Evolutionary conservation across 2,329 filamentous ascomycete genomes (phyloP), one percentile per base, ranked within the genome.

Genomic region (Berkeleyomyces basicola): DNA sequence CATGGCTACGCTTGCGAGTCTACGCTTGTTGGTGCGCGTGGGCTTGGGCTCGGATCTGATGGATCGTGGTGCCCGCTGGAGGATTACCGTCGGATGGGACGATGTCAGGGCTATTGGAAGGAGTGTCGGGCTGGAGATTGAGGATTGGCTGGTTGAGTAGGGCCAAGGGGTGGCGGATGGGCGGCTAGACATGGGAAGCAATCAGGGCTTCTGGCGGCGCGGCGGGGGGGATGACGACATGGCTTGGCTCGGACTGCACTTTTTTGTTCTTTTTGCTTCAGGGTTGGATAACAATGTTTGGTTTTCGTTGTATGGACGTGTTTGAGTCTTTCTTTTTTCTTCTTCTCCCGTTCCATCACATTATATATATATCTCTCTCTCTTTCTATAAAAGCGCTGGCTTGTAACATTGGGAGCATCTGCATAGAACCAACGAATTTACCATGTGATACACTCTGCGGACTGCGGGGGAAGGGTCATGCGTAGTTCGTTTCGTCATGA

Each of bases 31-130:
- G 42, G 78, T 87, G 42, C 80, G 83, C 49, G 84, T 88, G 2
- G 84, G 83, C 14, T 79, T 78, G 14, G 73, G 76, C 36, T 75
- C 77, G 7, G 87, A 91, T 72, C 74, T 79, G 36, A 76, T 90
- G 68, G 88, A 92, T 70, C 76, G 82, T 0, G 82, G 82, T 0
- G 83, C 82, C 4, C 85, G 86, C 72, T 93, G 87, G 86, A 82
- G 86, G 69, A 85, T 91, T 7, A 88, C 87, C 67, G 83, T 88
- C 63, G 83, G 84, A 0, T 91, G 87, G 87, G 89, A 93, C 69
- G 83, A 86, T 66, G 82, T 88, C 5, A 76, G 85, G 65, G 80
- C 78, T 3, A 74, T 93, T 66, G 88, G 87, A 37, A 76, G 88
- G 69, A 85, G 82, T 69, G 81, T 93, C 60, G 85, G 86, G 2